These are phyloP conservation scores for Gentiana macrophylla DNA, from an alignment of 257 asterid genomes.

Conservation along the genomic window DNA sequence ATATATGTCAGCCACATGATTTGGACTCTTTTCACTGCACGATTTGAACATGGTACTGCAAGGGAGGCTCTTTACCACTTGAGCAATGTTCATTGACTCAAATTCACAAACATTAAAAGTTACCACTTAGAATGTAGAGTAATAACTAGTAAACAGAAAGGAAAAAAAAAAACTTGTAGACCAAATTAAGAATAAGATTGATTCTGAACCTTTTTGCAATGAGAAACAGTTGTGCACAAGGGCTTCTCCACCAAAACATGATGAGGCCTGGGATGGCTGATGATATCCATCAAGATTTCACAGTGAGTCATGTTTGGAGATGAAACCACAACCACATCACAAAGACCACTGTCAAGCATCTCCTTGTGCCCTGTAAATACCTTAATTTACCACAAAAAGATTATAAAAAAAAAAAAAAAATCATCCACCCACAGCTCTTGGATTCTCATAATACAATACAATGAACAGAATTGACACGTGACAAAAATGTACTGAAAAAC, in stretches of 20 bases:
- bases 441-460: background rate
- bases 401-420: slow-evolving; percentile 2
- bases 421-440: background rate
- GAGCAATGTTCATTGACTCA: too few species aligned
- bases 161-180: background rate
- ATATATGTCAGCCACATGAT: too few species aligned
- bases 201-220: slow-evolving; percentile 56
- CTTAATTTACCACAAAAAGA: slow-evolving; percentile 14
- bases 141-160: too few species aligned
- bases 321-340: slow-evolving; percentile 73
- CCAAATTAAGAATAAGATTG: background rate
- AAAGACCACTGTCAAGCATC: slow-evolving; percentile 59
- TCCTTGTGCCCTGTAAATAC: slow-evolving; percentile 59
- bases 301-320: slow-evolving; percentile 93
- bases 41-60: too few species aligned
- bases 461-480: too few species aligned
- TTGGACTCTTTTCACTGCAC: too few species aligned
- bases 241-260: slow-evolving; percentile 97
- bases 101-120: too few species aligned
- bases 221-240: slow-evolving; percentile 70
- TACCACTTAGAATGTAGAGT: too few species aligned
- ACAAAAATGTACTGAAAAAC: too few species aligned
- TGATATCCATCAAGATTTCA: slow-evolving; percentile 77
- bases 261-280: slow-evolving; percentile 56
- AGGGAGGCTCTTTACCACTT: too few species aligned